These are phyloP conservation scores for Hordeum vulgare DNA, from an alignment of 176 grass and related monocot species.

Conservation along the genomic window MorexV3_pseudomolecules_assembly NC_058521.1:363148536-363149035, in stretches of 20 bases:
- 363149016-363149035: constrained; percentile 58
- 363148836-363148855: not conserved
- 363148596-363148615: not conserved
- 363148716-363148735: not conserved
- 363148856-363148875: not conserved
- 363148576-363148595: not conserved
- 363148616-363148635: not conserved
- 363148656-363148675: not conserved
- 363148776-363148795: not conserved
- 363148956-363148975: constrained; percentile 55
- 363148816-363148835: not conserved
- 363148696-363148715: not conserved
- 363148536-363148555: constrained; percentile 52
- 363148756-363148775: too few species aligned
- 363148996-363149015: constrained; percentile 41
- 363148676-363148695: not conserved
- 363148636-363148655: not conserved
- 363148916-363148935: constrained; percentile 12
- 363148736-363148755: too few species aligned
- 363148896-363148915: not conserved
- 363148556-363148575: not conserved
- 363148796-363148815: not conserved
- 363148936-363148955: constrained; percentile 71
- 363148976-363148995: constrained; percentile 67
- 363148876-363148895: not conserved